phyloP scores from a whole-genome alignment of 176 grass and related monocot species.

The Pontederia paniculata region DNA sequence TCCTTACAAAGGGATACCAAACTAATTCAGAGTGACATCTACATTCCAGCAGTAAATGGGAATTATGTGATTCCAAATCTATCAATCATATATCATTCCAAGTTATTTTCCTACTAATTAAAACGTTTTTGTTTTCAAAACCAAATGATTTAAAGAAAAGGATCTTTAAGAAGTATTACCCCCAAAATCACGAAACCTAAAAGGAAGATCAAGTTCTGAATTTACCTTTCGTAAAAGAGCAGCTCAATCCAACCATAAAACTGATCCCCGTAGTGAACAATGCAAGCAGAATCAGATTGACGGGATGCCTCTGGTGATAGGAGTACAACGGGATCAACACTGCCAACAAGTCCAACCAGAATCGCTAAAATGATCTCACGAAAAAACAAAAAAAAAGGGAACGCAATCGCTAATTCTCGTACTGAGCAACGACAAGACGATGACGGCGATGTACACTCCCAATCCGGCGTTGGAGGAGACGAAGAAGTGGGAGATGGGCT shows the following conservation, averaged over 20 bases:
- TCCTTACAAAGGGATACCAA: too few relatives aligned
- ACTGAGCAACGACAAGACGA: constrained; percentile 61
- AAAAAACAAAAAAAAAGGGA: background rate
- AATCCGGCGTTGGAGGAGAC: constrained; percentile 54
- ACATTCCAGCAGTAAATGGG: too few relatives aligned
- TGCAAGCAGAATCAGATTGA: constrained; percentile 62
- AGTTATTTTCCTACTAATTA: too few relatives aligned
- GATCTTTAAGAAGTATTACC: too few relatives aligned
- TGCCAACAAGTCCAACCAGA: constrained; percentile 14
- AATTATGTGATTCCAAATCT: too few relatives aligned
- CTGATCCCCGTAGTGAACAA: constrained; percentile 62
- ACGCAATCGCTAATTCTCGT: too few relatives aligned
- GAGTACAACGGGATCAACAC: constrained; percentile 46
- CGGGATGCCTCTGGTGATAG: constrained; percentile 66
- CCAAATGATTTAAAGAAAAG: too few relatives aligned
- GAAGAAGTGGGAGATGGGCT: constrained; percentile 61
- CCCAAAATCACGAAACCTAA: background rate
- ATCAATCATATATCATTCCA: too few relatives aligned
- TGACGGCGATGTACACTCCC: constrained; percentile 55
- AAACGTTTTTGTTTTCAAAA: too few relatives aligned
- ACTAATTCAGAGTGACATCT: too few relatives aligned
- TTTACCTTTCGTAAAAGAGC: constrained; percentile 68
- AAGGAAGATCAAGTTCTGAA: background rate
- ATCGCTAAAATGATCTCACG: background rate
- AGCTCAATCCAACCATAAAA: constrained; percentile 60